Conservation (phyloP, 2,329 filamentous ascomycete species). For the Colletotrichum sp. region DNA sequence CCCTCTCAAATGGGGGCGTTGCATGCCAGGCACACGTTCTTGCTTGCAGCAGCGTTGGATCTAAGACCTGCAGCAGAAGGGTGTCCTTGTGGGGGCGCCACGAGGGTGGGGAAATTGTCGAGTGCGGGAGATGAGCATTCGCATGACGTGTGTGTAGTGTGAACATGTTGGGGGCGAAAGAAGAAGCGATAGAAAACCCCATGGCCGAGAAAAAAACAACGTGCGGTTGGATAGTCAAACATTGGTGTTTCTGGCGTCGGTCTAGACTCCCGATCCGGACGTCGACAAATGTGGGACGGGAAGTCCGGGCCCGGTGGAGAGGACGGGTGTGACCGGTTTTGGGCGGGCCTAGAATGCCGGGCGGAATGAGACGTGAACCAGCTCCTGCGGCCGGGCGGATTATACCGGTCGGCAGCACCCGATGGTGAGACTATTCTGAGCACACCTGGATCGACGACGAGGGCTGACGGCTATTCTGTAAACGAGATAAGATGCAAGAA, state of each 20-base stretch:
- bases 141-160: not conserved
- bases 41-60: not conserved
- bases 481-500: not conserved
- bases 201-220: not conserved
- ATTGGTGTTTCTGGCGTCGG: not conserved
- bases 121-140: not conserved
- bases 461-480: not conserved
- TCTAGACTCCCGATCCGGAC: not conserved
- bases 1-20: not conserved
- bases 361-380: not conserved
- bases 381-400: not conserved
- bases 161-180: not conserved
- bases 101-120: not conserved
- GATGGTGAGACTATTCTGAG: not conserved
- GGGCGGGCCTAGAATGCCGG: conserved; percentile 2
- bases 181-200: not conserved
- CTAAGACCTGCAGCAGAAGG: conserved; percentile 1
- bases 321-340: not conserved
- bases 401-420: not conserved
- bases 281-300: not conserved
- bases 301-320: not conserved
- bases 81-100: not conserved
- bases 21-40: not conserved
- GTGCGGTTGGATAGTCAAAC: not conserved
- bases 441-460: not conserved